phyloP scores from a whole-genome alignment of 768 basidiomycete species.

The Paxillus ammoniavirescens region DNA sequence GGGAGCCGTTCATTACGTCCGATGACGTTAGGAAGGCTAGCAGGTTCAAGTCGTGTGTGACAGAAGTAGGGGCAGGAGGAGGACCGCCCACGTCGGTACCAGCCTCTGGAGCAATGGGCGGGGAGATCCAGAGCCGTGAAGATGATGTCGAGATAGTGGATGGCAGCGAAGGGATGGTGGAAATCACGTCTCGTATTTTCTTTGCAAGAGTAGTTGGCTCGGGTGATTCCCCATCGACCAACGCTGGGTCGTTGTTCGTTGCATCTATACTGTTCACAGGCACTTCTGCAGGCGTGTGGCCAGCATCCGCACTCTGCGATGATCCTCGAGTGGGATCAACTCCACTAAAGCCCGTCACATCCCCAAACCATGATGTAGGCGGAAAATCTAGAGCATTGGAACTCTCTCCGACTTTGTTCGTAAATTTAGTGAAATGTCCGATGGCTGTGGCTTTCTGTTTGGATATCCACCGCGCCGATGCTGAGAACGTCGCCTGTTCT shows the following conservation, averaged over 20 bases:
- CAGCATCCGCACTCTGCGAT: slow-evolving; percentile 1
- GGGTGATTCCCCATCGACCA: slow-evolving; percentile 22
- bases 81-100: slow-evolving; percentile 1
- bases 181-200: slow-evolving; percentile 52
- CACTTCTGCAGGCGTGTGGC: slow-evolving; percentile 8
- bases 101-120: slow-evolving; percentile 7
- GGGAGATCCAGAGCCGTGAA: slow-evolving; percentile 13
- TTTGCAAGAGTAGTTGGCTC: slow-evolving; percentile 48
- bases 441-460: slow-evolving; percentile 16
- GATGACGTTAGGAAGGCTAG: slow-evolving; percentile 55
- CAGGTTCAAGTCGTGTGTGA: slow-evolving; percentile 46
- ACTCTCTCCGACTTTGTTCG: slow-evolving; percentile 4
- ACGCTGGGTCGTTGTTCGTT: not conserved
- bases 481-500: slow-evolving; percentile 3
- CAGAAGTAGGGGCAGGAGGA: slow-evolving; percentile 16
- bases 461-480: slow-evolving; percentile 9
- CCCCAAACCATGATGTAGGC: slow-evolving; percentile 15
- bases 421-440: slow-evolving; percentile 16
- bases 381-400: slow-evolving; percentile 10
- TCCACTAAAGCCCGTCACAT: not conserved
- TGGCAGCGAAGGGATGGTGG: slow-evolving; percentile 37
- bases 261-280: slow-evolving; percentile 1
- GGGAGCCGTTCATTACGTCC: slow-evolving; percentile 60
- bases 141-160: slow-evolving; percentile 17
- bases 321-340: slow-evolving; percentile 4